A percentile compares a stretch with the other conserved stretches of the same genome.
Conservation (phyloP, 2,329 filamentous ascomycete genomes). For the Botrytis squamosa region DNA sequence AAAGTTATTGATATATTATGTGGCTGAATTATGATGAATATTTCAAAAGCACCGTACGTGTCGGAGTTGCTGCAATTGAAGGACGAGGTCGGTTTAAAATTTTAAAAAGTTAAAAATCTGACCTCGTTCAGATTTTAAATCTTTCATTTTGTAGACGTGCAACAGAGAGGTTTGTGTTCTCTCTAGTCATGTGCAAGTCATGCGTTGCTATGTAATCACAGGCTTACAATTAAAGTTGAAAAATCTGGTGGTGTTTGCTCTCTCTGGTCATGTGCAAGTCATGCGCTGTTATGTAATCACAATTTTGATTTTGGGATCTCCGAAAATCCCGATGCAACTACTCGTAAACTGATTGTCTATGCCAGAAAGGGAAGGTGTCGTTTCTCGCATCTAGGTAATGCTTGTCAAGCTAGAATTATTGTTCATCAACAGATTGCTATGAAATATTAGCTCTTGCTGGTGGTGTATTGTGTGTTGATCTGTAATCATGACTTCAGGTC, state of each 20-base stretch:
- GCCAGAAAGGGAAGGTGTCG: background rate
- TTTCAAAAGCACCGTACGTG: background rate
- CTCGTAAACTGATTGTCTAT: background rate
- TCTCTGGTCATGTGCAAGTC: background rate
- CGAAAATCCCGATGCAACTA: background rate
- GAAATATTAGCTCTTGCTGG: background rate
- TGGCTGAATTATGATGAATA: background rate
- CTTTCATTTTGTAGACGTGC: background rate
- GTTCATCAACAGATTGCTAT: background rate
- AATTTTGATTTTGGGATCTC: accelerated
- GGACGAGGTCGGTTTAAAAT: background rate
- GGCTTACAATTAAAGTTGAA: too few relatives aligned
- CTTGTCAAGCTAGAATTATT: background rate
- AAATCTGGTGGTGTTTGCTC: background rate
- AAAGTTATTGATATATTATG: background rate
- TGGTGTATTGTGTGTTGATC: background rate
- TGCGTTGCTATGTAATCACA: background rate
- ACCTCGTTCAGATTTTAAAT: too few relatives aligned
- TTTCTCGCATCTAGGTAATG: background rate
- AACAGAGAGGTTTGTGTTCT: background rate
- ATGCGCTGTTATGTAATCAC: background rate
- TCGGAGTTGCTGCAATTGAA: background rate
- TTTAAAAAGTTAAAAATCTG: too few relatives aligned
- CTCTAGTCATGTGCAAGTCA: background rate
- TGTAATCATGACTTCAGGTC: background rate